Evolutionary conservation across 176 grass and related monocot species (phyloP).

Genomic region (Olyra latifolia): DNA sequence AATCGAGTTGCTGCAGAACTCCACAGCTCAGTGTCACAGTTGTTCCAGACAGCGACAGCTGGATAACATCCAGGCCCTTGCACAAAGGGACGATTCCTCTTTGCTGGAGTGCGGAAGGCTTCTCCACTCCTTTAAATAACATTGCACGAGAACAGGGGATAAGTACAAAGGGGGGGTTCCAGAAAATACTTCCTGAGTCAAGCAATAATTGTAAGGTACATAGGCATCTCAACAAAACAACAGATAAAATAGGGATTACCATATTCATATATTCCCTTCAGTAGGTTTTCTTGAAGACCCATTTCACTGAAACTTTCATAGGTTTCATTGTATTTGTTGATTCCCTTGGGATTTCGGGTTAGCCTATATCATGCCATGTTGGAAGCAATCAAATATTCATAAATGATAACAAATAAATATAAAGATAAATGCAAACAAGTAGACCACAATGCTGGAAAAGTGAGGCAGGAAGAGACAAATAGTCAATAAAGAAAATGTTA

Average conservation of each 20-base stretch:
- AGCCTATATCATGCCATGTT: constrained; percentile 15
- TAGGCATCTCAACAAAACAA: not conserved
- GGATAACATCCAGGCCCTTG: constrained; percentile 70
- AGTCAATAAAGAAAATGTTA: not conserved
- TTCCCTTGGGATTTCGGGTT: constrained; percentile 2
- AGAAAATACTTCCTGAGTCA: not conserved
- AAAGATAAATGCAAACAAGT: constrained; percentile 15
- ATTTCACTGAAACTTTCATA: constrained; percentile 64
- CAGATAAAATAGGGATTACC: constrained; percentile 42
- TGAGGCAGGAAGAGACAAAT: not conserved
- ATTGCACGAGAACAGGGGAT: not conserved
- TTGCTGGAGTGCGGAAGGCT: constrained; percentile 60
- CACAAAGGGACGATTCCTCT: constrained; percentile 71
- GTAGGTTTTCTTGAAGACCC: constrained; percentile 68
- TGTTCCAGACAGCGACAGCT: constrained; percentile 58
- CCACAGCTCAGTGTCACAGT: constrained; percentile 71
- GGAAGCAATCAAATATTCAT: constrained; percentile 30
- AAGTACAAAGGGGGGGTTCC: not conserved
- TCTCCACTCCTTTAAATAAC: constrained; percentile 58
- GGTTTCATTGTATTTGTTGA: constrained; percentile 45
- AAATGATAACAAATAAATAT: not conserved
- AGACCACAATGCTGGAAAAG: constrained; percentile 6
- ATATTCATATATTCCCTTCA: constrained; percentile 66
- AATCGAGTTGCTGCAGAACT: constrained; percentile 67
- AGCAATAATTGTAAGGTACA: not conserved